These are phyloP conservation scores for Exophiala lecanii-corni DNA, from an alignment of 2,329 filamentous ascomycete genomes.

Conservation along the genomic window DNA sequence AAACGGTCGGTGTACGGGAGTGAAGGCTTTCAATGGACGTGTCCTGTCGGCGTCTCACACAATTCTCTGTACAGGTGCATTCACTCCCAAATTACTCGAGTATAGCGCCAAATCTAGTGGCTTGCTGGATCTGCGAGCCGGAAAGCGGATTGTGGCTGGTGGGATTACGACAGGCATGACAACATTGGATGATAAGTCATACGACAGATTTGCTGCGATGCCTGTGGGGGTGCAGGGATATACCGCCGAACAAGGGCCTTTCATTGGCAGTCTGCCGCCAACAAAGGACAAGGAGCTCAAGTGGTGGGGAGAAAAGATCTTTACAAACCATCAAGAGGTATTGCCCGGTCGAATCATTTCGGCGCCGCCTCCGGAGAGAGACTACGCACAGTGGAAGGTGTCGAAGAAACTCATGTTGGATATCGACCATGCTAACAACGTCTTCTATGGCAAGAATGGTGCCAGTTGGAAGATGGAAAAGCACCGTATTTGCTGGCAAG, in stretches of 20 bases:
- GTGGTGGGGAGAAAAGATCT: slow-evolving; percentile 60
- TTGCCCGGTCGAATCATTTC: slow-evolving; percentile 53
- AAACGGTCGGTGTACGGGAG: slow-evolving; percentile 36
- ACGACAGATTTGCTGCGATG: slow-evolving; percentile 37
- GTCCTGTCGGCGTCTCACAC: slow-evolving; percentile 28
- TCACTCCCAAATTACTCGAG: slow-evolving; percentile 36
- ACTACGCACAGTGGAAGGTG: slow-evolving; percentile 63
- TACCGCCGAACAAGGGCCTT: slow-evolving; percentile 41
- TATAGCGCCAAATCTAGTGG: slow-evolving; percentile 40
- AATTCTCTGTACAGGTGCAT: slow-evolving; percentile 32
- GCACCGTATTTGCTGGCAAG: slow-evolving; percentile 64
- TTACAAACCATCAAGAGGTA: slow-evolving; percentile 52
- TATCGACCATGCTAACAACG: slow-evolving; percentile 51
- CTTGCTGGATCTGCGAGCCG: slow-evolving; percentile 46
- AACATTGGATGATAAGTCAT: slow-evolving; percentile 37
- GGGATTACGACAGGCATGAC: slow-evolving; percentile 47
- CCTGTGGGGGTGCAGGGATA: slow-evolving; percentile 45
- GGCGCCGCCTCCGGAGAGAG: slow-evolving; percentile 50
- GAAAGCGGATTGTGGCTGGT: slow-evolving; percentile 43
- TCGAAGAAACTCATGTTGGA: slow-evolving; percentile 53
- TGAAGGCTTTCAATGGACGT: slow-evolving; percentile 27
- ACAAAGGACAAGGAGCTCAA: slow-evolving; percentile 43
- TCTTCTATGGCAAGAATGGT: slow-evolving; percentile 57
- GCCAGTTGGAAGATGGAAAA: slow-evolving; percentile 56
- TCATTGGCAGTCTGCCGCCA: slow-evolving; percentile 55